phyloP scores from a whole-genome alignment of 331 rosid genomes.

The Rosa hybrid region DNA sequence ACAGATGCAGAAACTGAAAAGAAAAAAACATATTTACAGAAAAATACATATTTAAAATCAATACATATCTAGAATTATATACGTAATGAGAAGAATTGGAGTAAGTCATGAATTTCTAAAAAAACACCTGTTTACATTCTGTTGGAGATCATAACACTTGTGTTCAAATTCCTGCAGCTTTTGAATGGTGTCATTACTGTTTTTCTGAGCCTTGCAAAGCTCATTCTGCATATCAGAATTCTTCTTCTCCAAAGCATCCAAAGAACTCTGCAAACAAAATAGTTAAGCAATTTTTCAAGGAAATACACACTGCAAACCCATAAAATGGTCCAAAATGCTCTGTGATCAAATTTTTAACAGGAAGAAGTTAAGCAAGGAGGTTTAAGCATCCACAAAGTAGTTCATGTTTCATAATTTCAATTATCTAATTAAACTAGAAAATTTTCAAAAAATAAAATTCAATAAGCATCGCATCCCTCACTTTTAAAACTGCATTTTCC shows the following conservation, averaged over 20 bases:
- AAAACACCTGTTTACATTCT: constrained; percentile 62
- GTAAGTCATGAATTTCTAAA: not conserved
- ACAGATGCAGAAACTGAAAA: not conserved
- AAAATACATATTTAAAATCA: not conserved
- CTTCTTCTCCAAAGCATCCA: constrained; percentile 76
- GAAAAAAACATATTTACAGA: not conserved
- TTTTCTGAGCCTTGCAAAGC: constrained; percentile 59
- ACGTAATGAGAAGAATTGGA: not conserved
- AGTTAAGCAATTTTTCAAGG: constrained; percentile 14
- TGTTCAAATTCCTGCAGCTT: constrained; percentile 69
- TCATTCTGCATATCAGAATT: constrained; percentile 50
- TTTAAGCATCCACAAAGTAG: not conserved
- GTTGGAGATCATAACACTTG: constrained; percentile 70
- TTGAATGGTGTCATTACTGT: constrained; percentile 42
- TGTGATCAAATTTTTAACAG: not conserved
- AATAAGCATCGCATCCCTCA: constrained; percentile 28
- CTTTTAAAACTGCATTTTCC: constrained; percentile 77
- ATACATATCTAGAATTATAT: not conserved
- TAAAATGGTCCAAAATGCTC: not conserved
- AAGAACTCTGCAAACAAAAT: constrained; percentile 49
- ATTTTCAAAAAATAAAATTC: not conserved
- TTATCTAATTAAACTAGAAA: not conserved
- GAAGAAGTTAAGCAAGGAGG: too few species aligned
- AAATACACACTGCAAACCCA: not conserved
- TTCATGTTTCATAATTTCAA: not conserved